These are phyloP conservation scores for Zygosaccharomyces pseudobailii DNA, from an alignment of 1,139 yeast species.

Conservation along the genomic window DNA sequence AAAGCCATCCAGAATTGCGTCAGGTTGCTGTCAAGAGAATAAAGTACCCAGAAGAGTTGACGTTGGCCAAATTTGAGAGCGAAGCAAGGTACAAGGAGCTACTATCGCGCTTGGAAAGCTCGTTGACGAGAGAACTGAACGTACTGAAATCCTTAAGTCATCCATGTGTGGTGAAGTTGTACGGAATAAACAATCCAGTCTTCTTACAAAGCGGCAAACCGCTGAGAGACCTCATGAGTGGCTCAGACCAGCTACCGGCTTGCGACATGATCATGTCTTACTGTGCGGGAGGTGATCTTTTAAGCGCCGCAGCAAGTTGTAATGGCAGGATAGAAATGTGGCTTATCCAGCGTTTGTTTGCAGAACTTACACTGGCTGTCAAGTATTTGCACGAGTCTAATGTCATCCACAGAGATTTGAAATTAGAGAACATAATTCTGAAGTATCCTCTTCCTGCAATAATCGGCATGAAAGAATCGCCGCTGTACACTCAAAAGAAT, in stretches of 20 bases:
- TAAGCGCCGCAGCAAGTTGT: constrained; percentile 48
- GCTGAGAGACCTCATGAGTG: constrained; percentile 18
- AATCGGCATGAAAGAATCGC: constrained; percentile 21
- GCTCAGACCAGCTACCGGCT: constrained; percentile 26
- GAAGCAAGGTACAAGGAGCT: constrained; percentile 33
- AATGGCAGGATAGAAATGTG: constrained; percentile 40
- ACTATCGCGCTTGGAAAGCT: constrained; percentile 55
- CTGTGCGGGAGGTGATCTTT: constrained; percentile 80
- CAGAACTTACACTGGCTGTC: constrained; percentile 66
- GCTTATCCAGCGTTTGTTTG: constrained; percentile 55
- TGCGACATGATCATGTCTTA: constrained; percentile 63
- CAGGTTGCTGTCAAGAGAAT: constrained; percentile 38
- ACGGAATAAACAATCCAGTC: constrained; percentile 34
- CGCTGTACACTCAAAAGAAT: constrained; percentile 14
- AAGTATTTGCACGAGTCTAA: constrained; percentile 62
- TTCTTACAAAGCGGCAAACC: constrained; percentile 26
- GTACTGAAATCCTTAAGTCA: constrained; percentile 46
- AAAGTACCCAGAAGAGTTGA: constrained; percentile 27
- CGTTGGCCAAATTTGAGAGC: constrained; percentile 14
- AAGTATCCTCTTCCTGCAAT: constrained; percentile 38
- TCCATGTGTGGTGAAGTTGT: constrained; percentile 42
- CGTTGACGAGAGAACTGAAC: constrained; percentile 69
- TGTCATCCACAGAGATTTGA: constrained; percentile 83
- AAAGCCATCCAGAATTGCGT: constrained; percentile 11
- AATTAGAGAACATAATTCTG: constrained; percentile 73